Evolutionary conservation across 164 flowering plant genomes (phyloP).

Genomic region (Vitis vinifera): ASM3070453v1 NC_081810.1:6482001-6482500

Average conservation of each 20-base stretch:
- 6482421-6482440: slow-evolving; percentile 13
- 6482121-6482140: background rate
- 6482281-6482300: no score
- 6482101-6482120: slow-evolving; percentile 8
- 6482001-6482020: slow-evolving; percentile 33
- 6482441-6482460: background rate
- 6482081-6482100: background rate
- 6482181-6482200: slow-evolving; percentile 5
- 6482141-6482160: background rate
- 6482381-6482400: background rate
- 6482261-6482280: no score
- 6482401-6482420: slow-evolving; percentile 14
- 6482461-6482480: background rate
- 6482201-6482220: background rate
- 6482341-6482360: slow-evolving; percentile 4
- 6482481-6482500: background rate
- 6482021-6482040: rapidly evolving
- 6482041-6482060: slow-evolving; percentile 24
- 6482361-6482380: slow-evolving; percentile 3
- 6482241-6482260: background rate
- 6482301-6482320: background rate
- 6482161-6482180: slow-evolving; percentile 20
- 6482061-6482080: slow-evolving; percentile 5
- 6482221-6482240: no score
- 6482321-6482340: slow-evolving; percentile 13